phyloP scores from a whole-genome alignment of 768 basidiomycete species.

The Cystofilobasidium macerans region DNA sequence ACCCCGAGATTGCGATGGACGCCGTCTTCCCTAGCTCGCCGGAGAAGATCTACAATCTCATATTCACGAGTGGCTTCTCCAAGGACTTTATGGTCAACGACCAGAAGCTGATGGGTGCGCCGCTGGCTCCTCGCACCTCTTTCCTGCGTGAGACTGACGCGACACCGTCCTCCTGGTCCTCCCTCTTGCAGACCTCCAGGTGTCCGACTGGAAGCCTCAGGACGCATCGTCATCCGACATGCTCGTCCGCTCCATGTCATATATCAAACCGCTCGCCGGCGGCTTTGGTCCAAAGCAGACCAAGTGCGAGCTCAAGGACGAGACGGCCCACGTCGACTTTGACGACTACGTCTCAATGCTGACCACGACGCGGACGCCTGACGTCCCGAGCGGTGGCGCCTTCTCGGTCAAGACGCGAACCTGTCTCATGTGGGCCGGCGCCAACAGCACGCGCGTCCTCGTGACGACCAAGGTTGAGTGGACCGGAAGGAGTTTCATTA shows the following conservation, averaged over 20 bases:
- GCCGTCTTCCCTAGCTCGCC: slow-evolving; percentile 75
- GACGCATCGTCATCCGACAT: slow-evolving; percentile 50
- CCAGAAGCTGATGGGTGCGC: slow-evolving; percentile 75
- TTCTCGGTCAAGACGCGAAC: slow-evolving; percentile 90
- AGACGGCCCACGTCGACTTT: slow-evolving; percentile 65
- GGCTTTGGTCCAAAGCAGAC: slow-evolving; percentile 87
- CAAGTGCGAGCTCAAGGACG: slow-evolving; percentile 88
- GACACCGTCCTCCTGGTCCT: background rate
- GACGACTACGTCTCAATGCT: slow-evolving; percentile 71
- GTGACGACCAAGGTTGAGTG: slow-evolving; percentile 91
- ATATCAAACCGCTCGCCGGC: slow-evolving; percentile 83
- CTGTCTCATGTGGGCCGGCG: slow-evolving; percentile 86
- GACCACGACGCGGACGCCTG: slow-evolving; percentile 84
- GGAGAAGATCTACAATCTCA: slow-evolving; percentile 87
- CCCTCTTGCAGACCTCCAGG: slow-evolving; percentile 64
- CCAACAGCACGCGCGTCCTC: slow-evolving; percentile 60
- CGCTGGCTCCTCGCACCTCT: background rate
- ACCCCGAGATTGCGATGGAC: slow-evolving; percentile 63
- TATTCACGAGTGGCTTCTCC: slow-evolving; percentile 90
- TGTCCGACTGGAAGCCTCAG: slow-evolving; percentile 82
- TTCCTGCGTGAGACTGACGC: background rate
- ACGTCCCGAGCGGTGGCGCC: slow-evolving; percentile 85
- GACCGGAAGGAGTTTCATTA: slow-evolving; percentile 94
- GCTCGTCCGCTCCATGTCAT: slow-evolving; percentile 80
- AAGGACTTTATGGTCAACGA: slow-evolving; percentile 85